Evolutionary conservation across 208 protist genomes (phyloP).

Genomic region (Vickermania spadyakhi): DNA sequence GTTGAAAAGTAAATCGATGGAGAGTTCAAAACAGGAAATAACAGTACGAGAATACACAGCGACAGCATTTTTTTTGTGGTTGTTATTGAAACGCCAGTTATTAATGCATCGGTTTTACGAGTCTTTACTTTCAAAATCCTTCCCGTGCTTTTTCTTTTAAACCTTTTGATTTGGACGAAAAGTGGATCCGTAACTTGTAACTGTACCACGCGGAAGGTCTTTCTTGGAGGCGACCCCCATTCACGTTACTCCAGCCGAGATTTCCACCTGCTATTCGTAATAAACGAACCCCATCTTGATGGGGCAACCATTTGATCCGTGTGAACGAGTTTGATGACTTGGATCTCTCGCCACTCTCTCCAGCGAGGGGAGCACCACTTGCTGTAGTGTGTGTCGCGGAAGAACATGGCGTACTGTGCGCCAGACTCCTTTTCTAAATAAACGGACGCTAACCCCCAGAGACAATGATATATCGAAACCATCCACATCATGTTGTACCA

Average conservation of each 20-base stretch:
- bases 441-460: slow-evolving; percentile 60
- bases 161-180: too few species aligned
- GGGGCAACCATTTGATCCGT: slow-evolving; percentile 42
- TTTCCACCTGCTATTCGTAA: slow-evolving; percentile 63
- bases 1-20: slow-evolving; percentile 10
- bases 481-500: slow-evolving; percentile 75
- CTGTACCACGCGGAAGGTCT: not conserved
- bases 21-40: slow-evolving; percentile 13
- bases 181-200: too few species aligned
- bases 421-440: slow-evolving; percentile 60
- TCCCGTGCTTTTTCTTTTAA: not conserved
- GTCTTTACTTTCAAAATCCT: not conserved
- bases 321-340: slow-evolving; percentile 46
- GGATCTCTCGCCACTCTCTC: slow-evolving; percentile 76
- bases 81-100: not conserved
- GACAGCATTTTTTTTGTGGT: too few species aligned
- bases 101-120: not conserved
- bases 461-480: slow-evolving; percentile 52
- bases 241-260: slow-evolving; percentile 37
- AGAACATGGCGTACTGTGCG: slow-evolving; percentile 80
- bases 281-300: slow-evolving; percentile 56
- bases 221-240: not conserved
- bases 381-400: slow-evolving; percentile 48
- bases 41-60: slow-evolving; percentile 1
- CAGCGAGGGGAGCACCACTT: slow-evolving; percentile 76